Percentiles rank a stretch among this genome's conserved stretches.
Evolutionary conservation across 176 grass and related monocot species (phyloP).

Genomic region (Triticum urartu): DNA sequence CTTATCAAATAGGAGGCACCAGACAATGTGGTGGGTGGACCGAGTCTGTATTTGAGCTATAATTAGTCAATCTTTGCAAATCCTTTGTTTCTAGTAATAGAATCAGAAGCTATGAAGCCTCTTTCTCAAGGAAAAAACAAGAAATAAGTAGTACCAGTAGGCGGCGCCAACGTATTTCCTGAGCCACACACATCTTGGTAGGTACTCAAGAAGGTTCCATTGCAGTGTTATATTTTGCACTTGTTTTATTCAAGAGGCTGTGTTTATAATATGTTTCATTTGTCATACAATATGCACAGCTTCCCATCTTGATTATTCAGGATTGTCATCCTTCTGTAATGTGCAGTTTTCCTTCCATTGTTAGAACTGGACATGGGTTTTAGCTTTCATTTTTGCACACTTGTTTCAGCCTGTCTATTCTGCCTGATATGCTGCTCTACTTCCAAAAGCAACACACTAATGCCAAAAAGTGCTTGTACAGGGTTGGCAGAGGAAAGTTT

Average conservation of each 20-base stretch:
- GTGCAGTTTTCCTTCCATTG: not conserved
- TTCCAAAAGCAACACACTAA: slow-evolving; percentile 1
- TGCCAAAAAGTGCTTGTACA: slow-evolving; percentile 31
- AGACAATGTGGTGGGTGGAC: not conserved
- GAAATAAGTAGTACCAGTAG: not conserved
- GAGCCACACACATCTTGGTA: not conserved
- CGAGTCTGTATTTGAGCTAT: not conserved
- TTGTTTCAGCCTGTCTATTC: not conserved
- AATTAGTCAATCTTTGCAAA: not conserved
- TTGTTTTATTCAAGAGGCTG: not conserved
- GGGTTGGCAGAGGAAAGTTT: slow-evolving; percentile 53
- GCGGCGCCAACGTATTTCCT: not conserved
- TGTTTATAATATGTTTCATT: not conserved
- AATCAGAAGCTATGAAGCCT: not conserved
- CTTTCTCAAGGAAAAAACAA: not conserved
- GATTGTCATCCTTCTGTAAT: not conserved
- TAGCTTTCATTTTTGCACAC: not conserved
- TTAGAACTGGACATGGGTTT: not conserved
- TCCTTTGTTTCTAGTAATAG: not conserved
- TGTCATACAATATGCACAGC: not conserved
- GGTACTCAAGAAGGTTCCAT: not conserved
- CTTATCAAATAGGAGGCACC: not conserved
- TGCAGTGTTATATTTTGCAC: not conserved
- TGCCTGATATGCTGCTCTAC: not conserved
- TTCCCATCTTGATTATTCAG: not conserved